Conservation (phyloP, 1,139 yeast species). For the Yamadazyma diddensiae region DNA sequence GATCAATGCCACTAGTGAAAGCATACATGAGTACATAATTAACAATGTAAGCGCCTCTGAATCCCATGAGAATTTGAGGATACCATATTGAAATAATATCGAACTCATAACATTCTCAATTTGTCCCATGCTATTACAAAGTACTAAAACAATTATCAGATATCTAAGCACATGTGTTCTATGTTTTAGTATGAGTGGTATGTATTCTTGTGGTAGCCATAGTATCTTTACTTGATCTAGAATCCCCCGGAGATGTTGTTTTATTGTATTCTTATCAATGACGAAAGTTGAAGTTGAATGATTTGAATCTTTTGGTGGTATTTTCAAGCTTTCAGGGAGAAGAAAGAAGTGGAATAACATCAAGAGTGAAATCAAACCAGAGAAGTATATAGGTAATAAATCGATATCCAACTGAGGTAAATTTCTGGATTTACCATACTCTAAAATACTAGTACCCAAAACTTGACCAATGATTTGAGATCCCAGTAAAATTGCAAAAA, state of each 20-base stretch:
- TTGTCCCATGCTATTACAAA: constrained; percentile 7
- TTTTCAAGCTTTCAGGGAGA: constrained; percentile 9
- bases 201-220: constrained; percentile 36
- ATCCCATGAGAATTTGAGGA: constrained; percentile 57
- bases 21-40: constrained; percentile 51
- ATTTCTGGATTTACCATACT: constrained; percentile 4
- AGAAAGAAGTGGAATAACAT: background rate
- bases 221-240: constrained; percentile 45
- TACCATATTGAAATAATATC: constrained; percentile 55
- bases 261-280: background rate
- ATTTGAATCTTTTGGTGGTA: background rate
- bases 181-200: constrained; percentile 16
- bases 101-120: constrained; percentile 31
- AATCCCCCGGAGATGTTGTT: constrained; percentile 1
- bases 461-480: constrained; percentile 8
- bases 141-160: constrained; percentile 45
- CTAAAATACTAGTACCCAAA: constrained; percentile 5
- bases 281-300: background rate
- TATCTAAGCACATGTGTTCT: constrained; percentile 18
- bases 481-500: constrained; percentile 7
- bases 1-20: constrained; percentile 31
- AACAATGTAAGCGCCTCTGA: constrained; percentile 58
- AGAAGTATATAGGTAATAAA: constrained; percentile 3
- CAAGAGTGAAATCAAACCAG: background rate
- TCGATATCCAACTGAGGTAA: constrained; percentile 2